Evolutionary conservation across 2,329 filamentous ascomycete species (phyloP), one percentile per base, ranked within the genome.

Genomic region (Botrytis sinoallii): DNA sequence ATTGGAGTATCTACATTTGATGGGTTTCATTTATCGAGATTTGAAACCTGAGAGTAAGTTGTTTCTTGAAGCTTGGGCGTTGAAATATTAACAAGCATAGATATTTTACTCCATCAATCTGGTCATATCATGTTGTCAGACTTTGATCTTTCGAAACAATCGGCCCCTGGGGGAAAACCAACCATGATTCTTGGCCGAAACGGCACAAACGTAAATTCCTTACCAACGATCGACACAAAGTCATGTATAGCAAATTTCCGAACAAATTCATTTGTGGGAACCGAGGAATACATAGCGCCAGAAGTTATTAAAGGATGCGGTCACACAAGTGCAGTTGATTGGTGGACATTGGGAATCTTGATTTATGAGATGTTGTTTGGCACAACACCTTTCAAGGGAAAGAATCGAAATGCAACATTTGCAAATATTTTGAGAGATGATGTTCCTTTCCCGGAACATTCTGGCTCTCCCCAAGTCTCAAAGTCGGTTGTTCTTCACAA

Each of bases 121-220:
- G 96, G 96, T 25, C 96, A 99, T 83, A 99, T 99, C 79, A 99
- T 99, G 96, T 88, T 99, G 82, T 98, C 96, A 75, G 96, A 99
- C 85, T 99, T 99, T 83, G 96, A 99, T 83, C 85, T 99, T 75
- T 98, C 95, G 16, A 99, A 99, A 84, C 96, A 99, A 84, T 99
- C 96, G 10, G 96, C 97, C 77, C 91, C 93, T 25, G 96, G 95
- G 80, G 96, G 96, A 84, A 95, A 95, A 81, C 96, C 96, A 67
- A 98, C 95, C 38, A 98, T 99, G 95, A 98, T 99, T 80, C 88
- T 98, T 75, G 93, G 93, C 78, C 85, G 87, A 63, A 95, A 93
- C 78, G 95, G 95, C 71, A 91, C 94, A 57, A 95, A 94, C 72
- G 92, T 93, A 12, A 94, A 91, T 75, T 95, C 93, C 61, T 86